phyloP scores from a whole-genome alignment of 1,284 basidiomycete genomes.

The Cystobasidium sp. region DNA sequence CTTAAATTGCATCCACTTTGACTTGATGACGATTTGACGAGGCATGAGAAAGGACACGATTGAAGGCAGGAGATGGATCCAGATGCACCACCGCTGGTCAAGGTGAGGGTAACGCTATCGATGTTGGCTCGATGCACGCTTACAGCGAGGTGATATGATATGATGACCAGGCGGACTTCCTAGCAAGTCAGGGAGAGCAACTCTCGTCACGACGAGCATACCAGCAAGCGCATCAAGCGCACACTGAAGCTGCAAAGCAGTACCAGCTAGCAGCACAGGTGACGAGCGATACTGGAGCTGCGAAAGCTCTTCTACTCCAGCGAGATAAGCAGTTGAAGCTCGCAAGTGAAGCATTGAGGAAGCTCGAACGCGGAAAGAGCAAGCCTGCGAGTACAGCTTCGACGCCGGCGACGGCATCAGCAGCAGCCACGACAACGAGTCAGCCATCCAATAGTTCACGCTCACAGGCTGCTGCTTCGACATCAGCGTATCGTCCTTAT shows the following conservation, averaged over 20 bases:
- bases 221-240: constrained; percentile 37
- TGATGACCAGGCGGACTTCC: constrained; percentile 37
- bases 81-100: constrained; percentile 38
- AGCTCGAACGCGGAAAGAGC: constrained; percentile 29
- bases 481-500: not conserved
- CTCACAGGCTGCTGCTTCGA: not conserved
- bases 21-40: too few relatives aligned
- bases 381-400: not conserved
- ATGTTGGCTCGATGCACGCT: not conserved
- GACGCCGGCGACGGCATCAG: not conserved
- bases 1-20: not conserved
- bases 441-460: not conserved
- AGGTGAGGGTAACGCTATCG: constrained; percentile 15
- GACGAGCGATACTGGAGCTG: constrained; percentile 30
- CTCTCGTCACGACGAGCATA: constrained; percentile 35
- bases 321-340: constrained; percentile 37
- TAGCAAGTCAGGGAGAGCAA: constrained; percentile 36
- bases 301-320: constrained; percentile 39
- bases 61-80: constrained; percentile 25
- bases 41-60: not conserved
- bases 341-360: constrained; percentile 8
- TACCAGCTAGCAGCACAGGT: constrained; percentile 44
- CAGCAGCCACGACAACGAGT: not conserved
- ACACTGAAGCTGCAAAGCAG: constrained; percentile 33
- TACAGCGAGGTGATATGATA: not conserved